These are phyloP conservation scores for Bryum argenteum DNA, from an alignment of 225 moss, liverwort and hornwort genomes.

Conservation along the genomic window DNA sequence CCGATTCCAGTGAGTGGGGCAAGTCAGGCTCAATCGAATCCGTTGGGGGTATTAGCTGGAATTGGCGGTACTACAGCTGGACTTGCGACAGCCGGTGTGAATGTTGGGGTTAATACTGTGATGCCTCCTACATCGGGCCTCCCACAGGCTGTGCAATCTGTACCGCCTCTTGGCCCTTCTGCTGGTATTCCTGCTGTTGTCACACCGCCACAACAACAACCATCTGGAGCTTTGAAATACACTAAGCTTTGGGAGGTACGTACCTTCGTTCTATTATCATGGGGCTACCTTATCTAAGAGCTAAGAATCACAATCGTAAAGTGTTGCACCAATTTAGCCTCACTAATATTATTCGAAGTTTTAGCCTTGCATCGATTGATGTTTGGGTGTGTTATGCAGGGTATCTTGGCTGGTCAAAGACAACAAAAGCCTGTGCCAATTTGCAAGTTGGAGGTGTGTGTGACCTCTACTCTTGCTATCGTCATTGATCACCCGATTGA, in stretches of 20 bases:
- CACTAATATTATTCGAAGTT: constrained; percentile 4
- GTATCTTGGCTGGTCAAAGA: constrained; percentile 89
- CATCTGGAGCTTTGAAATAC: constrained; percentile 65
- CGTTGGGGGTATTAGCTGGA: constrained; percentile 54
- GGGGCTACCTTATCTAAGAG: constrained; percentile 2
- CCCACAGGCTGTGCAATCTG: constrained; percentile 67
- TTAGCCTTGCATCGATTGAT: constrained; percentile 26
- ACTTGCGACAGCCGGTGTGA: constrained; percentile 61
- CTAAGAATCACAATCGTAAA: background rate
- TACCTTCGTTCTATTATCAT: constrained; percentile 14
- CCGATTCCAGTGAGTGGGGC: constrained; percentile 53
- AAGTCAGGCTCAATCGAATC: constrained; percentile 58
- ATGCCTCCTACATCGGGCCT: constrained; percentile 72
- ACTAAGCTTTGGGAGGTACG: constrained; percentile 92
- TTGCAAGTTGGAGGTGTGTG: constrained; percentile 90
- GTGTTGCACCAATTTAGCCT: constrained; percentile 16
- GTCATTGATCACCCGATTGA: background rate
- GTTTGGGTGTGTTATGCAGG: constrained; percentile 49
- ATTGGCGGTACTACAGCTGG: no score
- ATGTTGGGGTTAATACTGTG: constrained; percentile 28
- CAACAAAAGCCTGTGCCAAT: constrained; percentile 85
- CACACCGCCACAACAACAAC: constrained; percentile 76
- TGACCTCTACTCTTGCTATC: constrained; percentile 10
- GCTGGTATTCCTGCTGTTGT: constrained; percentile 44
- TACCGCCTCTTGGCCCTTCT: constrained; percentile 54